Conservation (phyloP, 768 basidiomycete species). For the Agaricus blazei region DNA sequence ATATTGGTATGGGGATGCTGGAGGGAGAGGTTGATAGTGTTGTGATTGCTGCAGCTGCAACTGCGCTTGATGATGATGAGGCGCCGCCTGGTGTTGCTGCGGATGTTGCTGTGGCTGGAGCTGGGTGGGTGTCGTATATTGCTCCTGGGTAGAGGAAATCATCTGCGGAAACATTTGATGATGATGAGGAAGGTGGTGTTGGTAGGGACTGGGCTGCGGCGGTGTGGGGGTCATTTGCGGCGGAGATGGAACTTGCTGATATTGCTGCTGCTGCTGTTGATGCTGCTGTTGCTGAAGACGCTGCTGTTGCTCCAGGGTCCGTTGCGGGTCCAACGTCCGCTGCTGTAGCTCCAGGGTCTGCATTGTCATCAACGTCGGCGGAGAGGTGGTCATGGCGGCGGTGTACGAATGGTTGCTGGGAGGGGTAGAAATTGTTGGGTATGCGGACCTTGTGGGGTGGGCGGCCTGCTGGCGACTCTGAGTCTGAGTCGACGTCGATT, state of each 20-base stretch:
- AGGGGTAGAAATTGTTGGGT: conserved; percentile 27
- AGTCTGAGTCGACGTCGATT: conserved; percentile 8
- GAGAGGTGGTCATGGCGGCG: neutral
- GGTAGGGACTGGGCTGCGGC: conserved; percentile 22
- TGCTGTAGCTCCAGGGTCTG: neutral
- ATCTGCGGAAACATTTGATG: conserved; percentile 9
- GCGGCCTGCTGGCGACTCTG: conserved; percentile 5
- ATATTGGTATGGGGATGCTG: conserved; percentile 10
- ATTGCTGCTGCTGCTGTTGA: conserved; percentile 1
- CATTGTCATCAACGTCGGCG: neutral
- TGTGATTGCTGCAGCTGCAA: too few relatives aligned
- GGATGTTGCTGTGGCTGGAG: conserved; percentile 12
- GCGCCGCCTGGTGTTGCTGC: too few relatives aligned
- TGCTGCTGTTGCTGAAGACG: conserved; percentile 10
- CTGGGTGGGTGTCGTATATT: conserved; percentile 11
- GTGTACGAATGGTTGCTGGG: conserved; percentile 9
- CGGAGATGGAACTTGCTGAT: conserved; percentile 12
- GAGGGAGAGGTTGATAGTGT: conserved; percentile 12
- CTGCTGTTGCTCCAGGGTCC: neutral
- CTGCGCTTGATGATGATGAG: too few relatives aligned
- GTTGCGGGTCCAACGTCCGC: neutral
- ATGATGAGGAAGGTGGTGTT: conserved; percentile 19
- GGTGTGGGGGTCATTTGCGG: conserved; percentile 10
- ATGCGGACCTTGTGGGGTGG: conserved; percentile 24
- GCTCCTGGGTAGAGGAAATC: conserved; percentile 7